Conservation (phyloP, 192 early-diverging fungal species). For the Dissophora ornata region DNA sequence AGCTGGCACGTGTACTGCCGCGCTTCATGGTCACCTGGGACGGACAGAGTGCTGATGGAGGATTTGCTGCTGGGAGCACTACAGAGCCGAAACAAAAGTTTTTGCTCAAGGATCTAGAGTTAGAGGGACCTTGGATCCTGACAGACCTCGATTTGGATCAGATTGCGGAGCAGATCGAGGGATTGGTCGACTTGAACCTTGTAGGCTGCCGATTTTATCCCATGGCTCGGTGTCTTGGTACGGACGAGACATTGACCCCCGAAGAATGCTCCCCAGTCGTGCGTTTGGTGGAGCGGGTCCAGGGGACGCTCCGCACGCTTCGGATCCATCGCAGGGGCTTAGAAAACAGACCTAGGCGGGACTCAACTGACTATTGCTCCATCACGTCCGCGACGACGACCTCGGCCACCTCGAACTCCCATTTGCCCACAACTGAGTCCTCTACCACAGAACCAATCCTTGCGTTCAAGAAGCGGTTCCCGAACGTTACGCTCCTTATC, state of each 20-base stretch:
- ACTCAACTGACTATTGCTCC: not conserved
- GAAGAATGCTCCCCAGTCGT: not conserved
- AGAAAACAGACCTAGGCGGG: not conserved
- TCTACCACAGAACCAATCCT: slow-evolving; percentile 14
- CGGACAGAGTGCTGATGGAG: not conserved
- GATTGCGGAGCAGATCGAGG: slow-evolving; percentile 5
- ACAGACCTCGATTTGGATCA: slow-evolving; percentile 9
- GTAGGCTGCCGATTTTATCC: slow-evolving; percentile 25
- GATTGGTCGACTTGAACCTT: slow-evolving; percentile 6
- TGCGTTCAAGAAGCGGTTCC: slow-evolving; percentile 30
- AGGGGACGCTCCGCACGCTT: slow-evolving; percentile 5
- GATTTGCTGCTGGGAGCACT: too few species aligned
- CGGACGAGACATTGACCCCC: too few species aligned
- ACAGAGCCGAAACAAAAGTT: not conserved
- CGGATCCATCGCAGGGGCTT: slow-evolving; percentile 22
- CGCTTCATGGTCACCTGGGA: slow-evolving; percentile 23
- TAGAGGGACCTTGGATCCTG: slow-evolving; percentile 29
- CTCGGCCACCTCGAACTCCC: not conserved
- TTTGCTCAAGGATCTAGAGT: slow-evolving; percentile 2
- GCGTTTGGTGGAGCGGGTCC: slow-evolving; percentile 5
- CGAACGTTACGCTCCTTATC: slow-evolving; percentile 14
- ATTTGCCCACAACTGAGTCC: not conserved
- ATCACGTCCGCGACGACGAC: not conserved
- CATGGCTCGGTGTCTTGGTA: too few species aligned
- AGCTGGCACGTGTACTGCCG: slow-evolving; percentile 17